Conservation (phyloP, 2,329 filamentous ascomycete genomes). For the Fusarium sp. region DNA sequence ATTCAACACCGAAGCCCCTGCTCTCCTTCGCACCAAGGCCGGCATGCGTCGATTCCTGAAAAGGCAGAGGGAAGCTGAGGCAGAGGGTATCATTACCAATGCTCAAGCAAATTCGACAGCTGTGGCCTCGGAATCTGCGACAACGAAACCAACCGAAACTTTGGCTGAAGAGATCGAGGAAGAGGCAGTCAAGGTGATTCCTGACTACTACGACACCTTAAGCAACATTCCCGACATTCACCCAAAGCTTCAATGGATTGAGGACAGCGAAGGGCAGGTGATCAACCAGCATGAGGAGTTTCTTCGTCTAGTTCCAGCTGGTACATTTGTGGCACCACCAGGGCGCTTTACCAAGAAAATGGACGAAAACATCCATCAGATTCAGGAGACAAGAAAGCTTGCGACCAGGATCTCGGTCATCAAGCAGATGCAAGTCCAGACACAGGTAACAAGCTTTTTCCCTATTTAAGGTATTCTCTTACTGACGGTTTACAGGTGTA, state of each 20-base stretch:
- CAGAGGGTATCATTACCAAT: slow-evolving; percentile 58
- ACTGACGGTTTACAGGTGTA: slow-evolving; percentile 75
- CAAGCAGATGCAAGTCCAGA: slow-evolving; percentile 99
- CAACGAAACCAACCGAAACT: slow-evolving; percentile 73
- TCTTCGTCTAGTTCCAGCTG: slow-evolving; percentile 80
- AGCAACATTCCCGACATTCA: slow-evolving; percentile 88
- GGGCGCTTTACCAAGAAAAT: slow-evolving; percentile 83
- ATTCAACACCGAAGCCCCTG: slow-evolving; percentile 88
- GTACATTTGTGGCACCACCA: slow-evolving; percentile 80
- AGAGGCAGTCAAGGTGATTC: slow-evolving; percentile 85
- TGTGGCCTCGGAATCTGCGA: slow-evolving; percentile 60
- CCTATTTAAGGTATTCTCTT: neutral
- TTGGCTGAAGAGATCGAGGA: slow-evolving; percentile 96
- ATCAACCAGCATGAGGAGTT: slow-evolving; percentile 90
- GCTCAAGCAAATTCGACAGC: slow-evolving; percentile 55
- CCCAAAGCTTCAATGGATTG: slow-evolving; percentile 84
- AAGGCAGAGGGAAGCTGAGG: slow-evolving; percentile 78
- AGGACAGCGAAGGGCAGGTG: slow-evolving; percentile 89
- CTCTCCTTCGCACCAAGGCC: slow-evolving; percentile 84
- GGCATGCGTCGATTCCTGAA: slow-evolving; percentile 91
- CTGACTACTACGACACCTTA: slow-evolving; percentile 93
- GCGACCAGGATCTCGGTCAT: slow-evolving; percentile 97
- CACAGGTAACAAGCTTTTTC: slow-evolving; percentile 74
- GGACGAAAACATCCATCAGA: slow-evolving; percentile 90
- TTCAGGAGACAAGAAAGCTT: slow-evolving; percentile 96